phyloP scores from a whole-genome alignment of 1,284 basidiomycete species.

The Polyporus tsugae region DNA sequence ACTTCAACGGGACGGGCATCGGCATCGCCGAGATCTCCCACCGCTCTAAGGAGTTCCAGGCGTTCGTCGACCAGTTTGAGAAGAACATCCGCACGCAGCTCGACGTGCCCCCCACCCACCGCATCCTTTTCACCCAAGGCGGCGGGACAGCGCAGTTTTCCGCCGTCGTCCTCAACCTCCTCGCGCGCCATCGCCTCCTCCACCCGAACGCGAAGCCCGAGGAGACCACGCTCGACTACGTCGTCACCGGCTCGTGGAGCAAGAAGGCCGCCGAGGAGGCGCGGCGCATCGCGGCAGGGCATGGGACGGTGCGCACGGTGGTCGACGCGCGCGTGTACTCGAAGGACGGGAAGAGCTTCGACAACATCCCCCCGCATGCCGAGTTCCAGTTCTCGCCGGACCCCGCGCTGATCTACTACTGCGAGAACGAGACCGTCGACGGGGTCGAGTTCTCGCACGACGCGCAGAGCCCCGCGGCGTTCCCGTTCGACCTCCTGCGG shows the following conservation, averaged over 20 bases:
- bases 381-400: conserved; percentile 82
- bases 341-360: conserved; percentile 76
- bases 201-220: conserved; percentile 63
- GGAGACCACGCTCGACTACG: conserved; percentile 82
- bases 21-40: conserved; percentile 95
- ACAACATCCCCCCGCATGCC: conserved; percentile 79
- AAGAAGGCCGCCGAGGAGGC: conserved; percentile 88
- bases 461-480: conserved; percentile 63
- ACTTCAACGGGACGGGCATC: conserved; percentile 90
- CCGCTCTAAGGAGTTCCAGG: conserved; percentile 87
- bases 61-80: conserved; percentile 75
- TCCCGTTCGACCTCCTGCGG: conserved; percentile 84
- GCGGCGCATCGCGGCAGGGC: conserved; percentile 59
- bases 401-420: conserved; percentile 96
- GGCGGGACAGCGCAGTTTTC: conserved; percentile 93
- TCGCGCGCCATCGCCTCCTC: conserved; percentile 79
- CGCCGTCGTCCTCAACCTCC: conserved; percentile 87
- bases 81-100: conserved; percentile 78
- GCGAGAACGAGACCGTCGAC: conserved; percentile 99
- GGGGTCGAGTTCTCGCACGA: conserved; percentile 89
- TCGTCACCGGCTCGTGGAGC: conserved; percentile 93
- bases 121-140: conserved; percentile 91
- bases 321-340: conserved; percentile 71
- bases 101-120: conserved; percentile 83
- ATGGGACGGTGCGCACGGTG: conserved; percentile 69